A percentile compares a stretch with the other conserved stretches of the same genome.
These are phyloP conservation scores for Umbelopsis sp. DNA, from an alignment of 192 early-diverging fungal species.

Conservation along the genomic window DNA sequence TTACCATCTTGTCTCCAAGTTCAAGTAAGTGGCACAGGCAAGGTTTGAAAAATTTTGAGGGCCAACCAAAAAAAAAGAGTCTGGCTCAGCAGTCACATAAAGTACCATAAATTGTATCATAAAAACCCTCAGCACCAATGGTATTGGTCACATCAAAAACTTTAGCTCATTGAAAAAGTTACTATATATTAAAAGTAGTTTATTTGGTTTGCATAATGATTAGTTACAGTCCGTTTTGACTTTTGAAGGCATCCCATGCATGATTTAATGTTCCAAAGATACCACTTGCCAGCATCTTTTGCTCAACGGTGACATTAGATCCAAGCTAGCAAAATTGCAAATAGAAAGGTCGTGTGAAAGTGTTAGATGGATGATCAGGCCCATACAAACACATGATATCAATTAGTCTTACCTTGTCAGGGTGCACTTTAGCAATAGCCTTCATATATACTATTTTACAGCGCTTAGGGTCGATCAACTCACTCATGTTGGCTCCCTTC, in stretches of 20 bases:
- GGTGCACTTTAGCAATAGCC: slow-evolving; percentile 92
- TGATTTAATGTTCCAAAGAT: slow-evolving; percentile 91
- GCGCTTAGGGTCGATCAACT: slow-evolving; percentile 81
- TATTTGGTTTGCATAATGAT: background rate
- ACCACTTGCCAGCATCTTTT: slow-evolving; percentile 82
- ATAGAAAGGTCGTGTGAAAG: background rate
- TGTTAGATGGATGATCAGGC: background rate
- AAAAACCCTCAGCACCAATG: too few species aligned
- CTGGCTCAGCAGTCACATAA: too few species aligned
- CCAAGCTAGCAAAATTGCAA: slow-evolving; percentile 26
- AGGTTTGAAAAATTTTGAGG: too few species aligned
- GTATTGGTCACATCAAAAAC: too few species aligned
- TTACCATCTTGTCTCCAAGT: slow-evolving; percentile 23
- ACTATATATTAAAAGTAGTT: too few species aligned
- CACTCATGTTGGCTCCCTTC: slow-evolving; percentile 77
- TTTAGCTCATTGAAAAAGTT: too few species aligned
- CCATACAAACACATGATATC: slow-evolving; percentile 13
- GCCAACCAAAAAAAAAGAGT: too few species aligned
- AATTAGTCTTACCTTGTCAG: slow-evolving; percentile 79
- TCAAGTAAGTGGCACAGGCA: background rate
- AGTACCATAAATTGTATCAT: too few species aligned
- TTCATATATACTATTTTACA: slow-evolving; percentile 93
- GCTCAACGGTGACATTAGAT: slow-evolving; percentile 68
- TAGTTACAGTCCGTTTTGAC: slow-evolving; percentile 58
- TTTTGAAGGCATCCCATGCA: slow-evolving; percentile 95